These are phyloP conservation scores for Craspedostauros australis DNA, from an alignment of 108 stramenopile genomes.

Conservation along the genomic window DNA sequence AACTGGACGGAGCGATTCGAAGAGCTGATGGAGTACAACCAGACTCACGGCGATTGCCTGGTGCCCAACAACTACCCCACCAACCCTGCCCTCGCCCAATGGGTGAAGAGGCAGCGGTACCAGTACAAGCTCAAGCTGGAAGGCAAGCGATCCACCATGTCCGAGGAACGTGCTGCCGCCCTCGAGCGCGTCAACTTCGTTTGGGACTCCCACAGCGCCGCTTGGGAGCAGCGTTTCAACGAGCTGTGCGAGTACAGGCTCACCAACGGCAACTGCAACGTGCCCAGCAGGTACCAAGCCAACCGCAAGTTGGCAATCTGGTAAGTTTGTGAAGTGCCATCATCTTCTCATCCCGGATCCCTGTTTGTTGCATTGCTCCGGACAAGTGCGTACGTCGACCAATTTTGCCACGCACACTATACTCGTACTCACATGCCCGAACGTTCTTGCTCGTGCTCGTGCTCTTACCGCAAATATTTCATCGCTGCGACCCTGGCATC, in stretches of 20 bases:
- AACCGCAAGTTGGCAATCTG: conserved; percentile 8
- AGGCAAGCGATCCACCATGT: conserved; percentile 37
- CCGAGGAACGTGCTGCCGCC: conserved; percentile 29
- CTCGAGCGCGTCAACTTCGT: conserved; percentile 34
- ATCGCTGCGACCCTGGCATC: too few relatives aligned
- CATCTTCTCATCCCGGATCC: too few relatives aligned
- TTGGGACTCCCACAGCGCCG: conserved; percentile 26
- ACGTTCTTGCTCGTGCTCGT: too few relatives aligned
- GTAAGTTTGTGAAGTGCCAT: too few relatives aligned
- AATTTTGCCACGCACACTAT: too few relatives aligned
- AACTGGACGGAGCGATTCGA: conserved; percentile 50
- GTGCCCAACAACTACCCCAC: conserved; percentile 22
- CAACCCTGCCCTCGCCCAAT: conserved; percentile 24
- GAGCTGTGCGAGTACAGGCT: conserved; percentile 19
- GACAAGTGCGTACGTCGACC: too few relatives aligned
- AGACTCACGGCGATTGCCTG: conserved; percentile 39
- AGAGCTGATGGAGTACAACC: conserved; percentile 29
- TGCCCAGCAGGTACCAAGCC: conserved; percentile 12
- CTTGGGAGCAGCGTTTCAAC: conserved; percentile 14
- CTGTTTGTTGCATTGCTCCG: too few relatives aligned
- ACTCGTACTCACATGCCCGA: too few relatives aligned
- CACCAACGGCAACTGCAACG: conserved; percentile 21
- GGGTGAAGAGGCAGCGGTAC: conserved; percentile 38
- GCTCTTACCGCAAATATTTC: too few relatives aligned
- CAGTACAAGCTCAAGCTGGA: conserved; percentile 37